Conservation (phyloP, 257 asterid species). For the Catharanthus roseus region DNA sequence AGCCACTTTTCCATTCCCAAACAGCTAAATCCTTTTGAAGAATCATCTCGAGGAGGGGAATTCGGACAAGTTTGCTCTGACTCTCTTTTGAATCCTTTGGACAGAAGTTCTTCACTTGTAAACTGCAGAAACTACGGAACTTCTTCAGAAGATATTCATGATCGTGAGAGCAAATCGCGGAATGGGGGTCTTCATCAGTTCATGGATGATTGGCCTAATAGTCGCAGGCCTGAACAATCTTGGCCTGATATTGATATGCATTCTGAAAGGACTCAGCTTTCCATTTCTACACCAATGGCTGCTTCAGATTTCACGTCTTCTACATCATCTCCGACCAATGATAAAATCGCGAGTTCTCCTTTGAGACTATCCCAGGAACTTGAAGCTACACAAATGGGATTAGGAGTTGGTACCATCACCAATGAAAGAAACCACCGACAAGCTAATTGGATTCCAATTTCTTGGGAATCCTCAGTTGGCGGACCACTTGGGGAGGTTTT, state of each 20-base stretch:
- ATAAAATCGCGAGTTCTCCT: conserved; percentile 36
- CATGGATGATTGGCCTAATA: conserved; percentile 67
- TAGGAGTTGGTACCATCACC: conserved; percentile 40
- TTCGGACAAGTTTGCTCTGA: conserved; percentile 78
- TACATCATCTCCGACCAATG: conserved; percentile 43
- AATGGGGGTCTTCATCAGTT: conserved; percentile 54
- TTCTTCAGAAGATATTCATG: conserved; percentile 20
- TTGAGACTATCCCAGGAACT: conserved; percentile 33
- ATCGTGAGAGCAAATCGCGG: conserved; percentile 26
- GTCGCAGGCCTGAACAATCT: conserved; percentile 24
- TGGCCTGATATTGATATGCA: conserved; percentile 42
- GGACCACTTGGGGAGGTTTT: conserved; percentile 96
- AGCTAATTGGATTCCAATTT: conserved; percentile 54
- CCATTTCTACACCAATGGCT: conserved; percentile 59
- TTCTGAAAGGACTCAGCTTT: conserved; percentile 56
- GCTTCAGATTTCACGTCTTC: conserved; percentile 56
- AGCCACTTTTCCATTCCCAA: conserved; percentile 21
- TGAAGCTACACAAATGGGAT: conserved; percentile 53
- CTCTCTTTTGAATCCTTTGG: conserved; percentile 71
- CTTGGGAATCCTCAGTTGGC: conserved; percentile 73
- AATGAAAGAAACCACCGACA: conserved; percentile 29
- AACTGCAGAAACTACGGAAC: conserved; percentile 24
- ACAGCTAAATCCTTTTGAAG: conserved; percentile 25
- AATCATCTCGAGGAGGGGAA: conserved; percentile 30
- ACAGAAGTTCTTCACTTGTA: conserved; percentile 42